These are phyloP conservation scores for Xylariaceae sp. DNA, from an alignment of 2,329 filamentous ascomycete species.

Conservation along the genomic window DNA sequence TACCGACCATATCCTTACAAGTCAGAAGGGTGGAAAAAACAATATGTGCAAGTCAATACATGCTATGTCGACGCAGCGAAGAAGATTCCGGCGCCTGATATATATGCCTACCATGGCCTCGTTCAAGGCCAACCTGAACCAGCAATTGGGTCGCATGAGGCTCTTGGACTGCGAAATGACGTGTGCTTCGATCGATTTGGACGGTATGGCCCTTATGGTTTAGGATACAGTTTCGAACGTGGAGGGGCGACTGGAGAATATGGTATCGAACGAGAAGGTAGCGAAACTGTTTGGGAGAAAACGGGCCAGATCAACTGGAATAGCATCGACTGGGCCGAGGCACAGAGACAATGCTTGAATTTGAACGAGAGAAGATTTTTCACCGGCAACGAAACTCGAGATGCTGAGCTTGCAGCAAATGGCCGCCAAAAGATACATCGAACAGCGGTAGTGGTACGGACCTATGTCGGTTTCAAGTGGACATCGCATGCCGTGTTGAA, in stretches of 20 bases:
- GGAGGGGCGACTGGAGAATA: constrained; percentile 71
- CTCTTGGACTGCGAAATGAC: constrained; percentile 71
- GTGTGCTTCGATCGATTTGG: constrained; percentile 87
- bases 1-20: constrained; percentile 70
- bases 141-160: constrained; percentile 69
- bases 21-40: constrained; percentile 50
- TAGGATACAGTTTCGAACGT: constrained; percentile 71
- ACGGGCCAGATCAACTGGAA: constrained; percentile 55
- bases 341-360: constrained; percentile 51
- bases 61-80: constrained; percentile 63
- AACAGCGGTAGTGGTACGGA: constrained; percentile 74
- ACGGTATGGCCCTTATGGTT: constrained; percentile 77
- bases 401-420: constrained; percentile 24
- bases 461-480: constrained; percentile 76
- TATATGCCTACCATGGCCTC: constrained; percentile 67
- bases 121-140: constrained; percentile 74
- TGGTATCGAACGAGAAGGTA: constrained; percentile 68
- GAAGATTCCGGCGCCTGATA: constrained; percentile 54
- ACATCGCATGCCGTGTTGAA: constrained; percentile 75
- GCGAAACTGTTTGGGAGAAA: constrained; percentile 53
- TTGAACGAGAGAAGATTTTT: constrained; percentile 63
- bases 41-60: constrained; percentile 49
- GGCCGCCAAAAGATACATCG: constrained; percentile 46
- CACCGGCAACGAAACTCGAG: constrained; percentile 34
- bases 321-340: constrained; percentile 50